Evolutionary conservation across 2,329 filamentous ascomycete genomes (phyloP), one percentile per base, ranked within the genome.

Genomic region (Penicillium hordei): DNA sequence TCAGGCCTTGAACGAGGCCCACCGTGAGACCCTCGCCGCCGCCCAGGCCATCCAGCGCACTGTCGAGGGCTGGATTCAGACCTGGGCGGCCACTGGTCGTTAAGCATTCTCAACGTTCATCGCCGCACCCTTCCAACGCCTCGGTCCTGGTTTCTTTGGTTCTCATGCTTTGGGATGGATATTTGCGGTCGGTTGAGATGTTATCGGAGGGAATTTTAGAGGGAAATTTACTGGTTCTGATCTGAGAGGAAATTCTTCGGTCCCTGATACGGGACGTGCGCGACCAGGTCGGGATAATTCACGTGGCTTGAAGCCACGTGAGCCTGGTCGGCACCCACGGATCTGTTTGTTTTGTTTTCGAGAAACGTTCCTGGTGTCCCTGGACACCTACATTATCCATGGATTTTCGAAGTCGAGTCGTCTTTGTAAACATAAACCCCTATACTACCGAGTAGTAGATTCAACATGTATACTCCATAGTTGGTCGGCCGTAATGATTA

Each of bases 1-100:
- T 13, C 82, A 82, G 53, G 83, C 79, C 48, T 62, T 64, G 25
- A 60, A 59, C 13, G 48, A 63, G 19, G 60, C 65, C n/a, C 55
- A 69, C 31, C 48, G 13, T 4, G 58, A 45, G 15, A 53, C 44
- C 19, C 21, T 44, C 17, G 48, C 39, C 13, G 33, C 59, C 12
- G 56, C 38, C 15, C 36, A 65, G 8, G 52, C 56, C 19, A 60
- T 64, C 12, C 63, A 65, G 48, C 40, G 52, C 33, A 55, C 62
- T 25, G 48, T 72, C 23, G 59, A 67, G 3, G 45, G 9, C 17
- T 70, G 69, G 68, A 49, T 63, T 12, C 61, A 55, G 25, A 48
- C 55, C 13, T 70, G 66, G 66, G 34, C 33, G 15, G 34, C 10
- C 17, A 53, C 29, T 8, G 63, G 59, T 25, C 49, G 38, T 36